Percentiles rank a stretch among this genome's conserved stretches.
Evolutionary conservation across 768 basidiomycete genomes (phyloP).

Genomic region (Mycena indigotica): DNA sequence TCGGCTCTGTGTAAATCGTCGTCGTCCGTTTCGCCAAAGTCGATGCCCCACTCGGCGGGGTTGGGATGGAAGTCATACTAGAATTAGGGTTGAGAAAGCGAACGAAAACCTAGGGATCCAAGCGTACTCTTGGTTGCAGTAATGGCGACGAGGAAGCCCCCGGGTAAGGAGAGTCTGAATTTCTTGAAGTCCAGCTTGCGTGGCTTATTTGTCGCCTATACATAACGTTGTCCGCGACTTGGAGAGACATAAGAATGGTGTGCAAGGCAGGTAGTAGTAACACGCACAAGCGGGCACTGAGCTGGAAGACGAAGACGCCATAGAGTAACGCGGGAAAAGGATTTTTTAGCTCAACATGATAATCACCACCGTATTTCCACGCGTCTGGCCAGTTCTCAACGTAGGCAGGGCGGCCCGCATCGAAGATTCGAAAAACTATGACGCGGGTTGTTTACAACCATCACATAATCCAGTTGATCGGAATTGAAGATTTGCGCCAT

Average conservation of each 20-base stretch:
- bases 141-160: constrained; percentile 13
- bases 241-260: background rate
- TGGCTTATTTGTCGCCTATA: constrained; percentile 19
- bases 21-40: constrained; percentile 44
- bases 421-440: too few species aligned
- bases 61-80: constrained; percentile 58
- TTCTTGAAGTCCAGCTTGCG: constrained; percentile 14
- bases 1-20: constrained; percentile 36
- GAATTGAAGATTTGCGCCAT: too few species aligned
- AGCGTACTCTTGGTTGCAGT: constrained; percentile 24
- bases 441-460: too few species aligned
- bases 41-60: constrained; percentile 59
- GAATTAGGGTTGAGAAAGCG: background rate
- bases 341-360: background rate
- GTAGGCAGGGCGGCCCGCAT: too few species aligned
- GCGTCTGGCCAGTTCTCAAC: too few species aligned
- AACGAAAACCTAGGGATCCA: constrained; percentile 18
- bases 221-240: background rate
- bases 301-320: background rate
- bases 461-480: too few species aligned
- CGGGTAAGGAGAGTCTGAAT: constrained; percentile 27
- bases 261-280: background rate
- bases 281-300: constrained; percentile 2
- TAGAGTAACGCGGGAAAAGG: background rate
- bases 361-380: too few species aligned